Percentiles rank a stretch among this genome's conserved stretches.
Conservation (phyloP, 345 rosid species). For the Aquilaria malaccensis region DNA sequence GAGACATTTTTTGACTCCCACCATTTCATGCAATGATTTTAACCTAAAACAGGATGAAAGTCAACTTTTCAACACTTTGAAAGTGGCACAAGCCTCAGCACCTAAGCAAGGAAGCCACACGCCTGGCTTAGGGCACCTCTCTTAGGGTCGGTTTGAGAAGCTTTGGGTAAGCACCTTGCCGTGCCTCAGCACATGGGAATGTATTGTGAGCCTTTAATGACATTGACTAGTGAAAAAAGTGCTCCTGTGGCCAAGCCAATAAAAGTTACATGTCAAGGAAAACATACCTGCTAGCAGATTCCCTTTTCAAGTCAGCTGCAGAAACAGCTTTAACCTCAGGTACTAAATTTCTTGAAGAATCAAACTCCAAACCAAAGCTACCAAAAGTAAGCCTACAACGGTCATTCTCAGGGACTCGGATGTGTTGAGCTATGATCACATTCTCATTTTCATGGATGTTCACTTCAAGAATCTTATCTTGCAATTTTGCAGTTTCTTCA, state of each 20-base stretch:
- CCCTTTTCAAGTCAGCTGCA: slow-evolving; percentile 39
- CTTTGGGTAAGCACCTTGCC: too few relatives aligned
- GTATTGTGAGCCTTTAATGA: too few relatives aligned
- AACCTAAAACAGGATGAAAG: too few relatives aligned
- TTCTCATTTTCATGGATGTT: slow-evolving; percentile 50
- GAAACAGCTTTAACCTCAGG: slow-evolving; percentile 30
- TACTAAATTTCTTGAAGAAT: slow-evolving; percentile 29
- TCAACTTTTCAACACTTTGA: too few relatives aligned
- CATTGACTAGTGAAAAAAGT: too few relatives aligned
- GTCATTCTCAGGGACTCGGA: slow-evolving; percentile 78
- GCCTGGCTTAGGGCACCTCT: too few relatives aligned
- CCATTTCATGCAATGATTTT: too few relatives aligned
- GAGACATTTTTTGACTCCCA: too few relatives aligned
- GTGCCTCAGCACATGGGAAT: too few relatives aligned
- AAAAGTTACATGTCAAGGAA: slow-evolving; percentile 7
- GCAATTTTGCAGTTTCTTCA: slow-evolving; percentile 38
- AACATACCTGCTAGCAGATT: slow-evolving; percentile 52
- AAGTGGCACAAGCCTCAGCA: too few relatives aligned
- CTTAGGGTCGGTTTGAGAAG: too few relatives aligned
- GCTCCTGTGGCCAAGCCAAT: background rate
- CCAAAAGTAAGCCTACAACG: slow-evolving; percentile 75
- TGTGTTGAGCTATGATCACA: slow-evolving; percentile 80
- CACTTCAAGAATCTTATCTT: slow-evolving; percentile 40
- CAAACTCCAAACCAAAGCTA: slow-evolving; percentile 63
- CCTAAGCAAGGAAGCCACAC: too few relatives aligned